Evolutionary conservation across 148 eudicot genomes (phyloP).

Genomic region (Nyssa sinensis): DNA sequence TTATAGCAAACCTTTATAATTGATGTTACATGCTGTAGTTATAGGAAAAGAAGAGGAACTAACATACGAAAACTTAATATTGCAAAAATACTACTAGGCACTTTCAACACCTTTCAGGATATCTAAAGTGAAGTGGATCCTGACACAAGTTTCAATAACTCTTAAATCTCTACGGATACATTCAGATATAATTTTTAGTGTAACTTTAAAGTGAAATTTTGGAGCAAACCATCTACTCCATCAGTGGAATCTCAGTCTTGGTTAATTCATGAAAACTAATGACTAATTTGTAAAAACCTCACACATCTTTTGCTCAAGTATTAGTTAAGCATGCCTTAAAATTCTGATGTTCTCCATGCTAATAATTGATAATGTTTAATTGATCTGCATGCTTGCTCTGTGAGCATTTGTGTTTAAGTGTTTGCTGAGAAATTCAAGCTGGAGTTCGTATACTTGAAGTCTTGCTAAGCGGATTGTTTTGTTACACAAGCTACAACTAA

Average conservation of each 20-base stretch:
- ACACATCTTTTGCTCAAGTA: neutral
- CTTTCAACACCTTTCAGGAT: neutral
- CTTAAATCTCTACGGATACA: too few species aligned
- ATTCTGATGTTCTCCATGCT: neutral
- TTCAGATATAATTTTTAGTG: too few species aligned
- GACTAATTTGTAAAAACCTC: too few species aligned
- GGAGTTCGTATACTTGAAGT: too few species aligned
- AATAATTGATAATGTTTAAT: neutral
- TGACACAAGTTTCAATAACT: neutral
- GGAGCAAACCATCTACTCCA: neutral
- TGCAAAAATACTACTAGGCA: neutral
- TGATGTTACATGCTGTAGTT: neutral
- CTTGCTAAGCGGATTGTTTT: too few species aligned
- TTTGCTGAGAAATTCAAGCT: too few species aligned
- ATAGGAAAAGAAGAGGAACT: neutral
- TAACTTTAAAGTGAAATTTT: neutral
- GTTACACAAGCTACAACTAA: too few species aligned
- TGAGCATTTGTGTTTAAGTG: neutral
- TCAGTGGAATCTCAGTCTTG: neutral
- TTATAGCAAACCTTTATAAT: neutral
- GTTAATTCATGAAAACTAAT: neutral
- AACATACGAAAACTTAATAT: constrained; percentile 1
- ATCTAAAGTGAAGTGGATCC: neutral
- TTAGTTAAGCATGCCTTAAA: neutral
- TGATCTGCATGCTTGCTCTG: neutral